A percentile compares a stretch with the other conserved stretches of the same genome.
These are phyloP conservation scores for Litchi chinensis DNA, from an alignment of 345 rosid genomes.

Conservation along the genomic window DNA sequence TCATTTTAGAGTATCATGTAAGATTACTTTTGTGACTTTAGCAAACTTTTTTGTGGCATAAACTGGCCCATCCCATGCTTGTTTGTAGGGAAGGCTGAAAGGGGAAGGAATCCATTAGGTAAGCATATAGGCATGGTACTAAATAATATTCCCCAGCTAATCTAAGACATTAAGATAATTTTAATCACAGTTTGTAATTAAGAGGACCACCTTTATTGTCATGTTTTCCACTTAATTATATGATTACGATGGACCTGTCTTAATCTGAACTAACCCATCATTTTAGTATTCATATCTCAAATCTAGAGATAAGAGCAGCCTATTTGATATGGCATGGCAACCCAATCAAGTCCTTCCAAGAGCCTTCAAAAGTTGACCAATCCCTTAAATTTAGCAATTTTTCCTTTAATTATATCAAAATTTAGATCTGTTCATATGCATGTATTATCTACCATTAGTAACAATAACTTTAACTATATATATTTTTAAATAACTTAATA, in stretches of 20 bases:
- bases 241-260: neutral
- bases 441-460: no score
- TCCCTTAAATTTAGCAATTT: no score
- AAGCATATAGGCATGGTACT: neutral
- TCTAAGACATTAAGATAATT: no score
- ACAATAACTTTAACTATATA: no score
- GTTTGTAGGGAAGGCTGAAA: neutral
- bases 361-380: neutral
- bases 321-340: neutral
- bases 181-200: no score
- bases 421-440: no score
- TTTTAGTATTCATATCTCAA: neutral
- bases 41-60: no score
- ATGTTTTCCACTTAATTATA: neutral
- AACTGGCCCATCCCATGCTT: conserved; percentile 6
- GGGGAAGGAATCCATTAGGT: neutral
- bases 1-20: neutral
- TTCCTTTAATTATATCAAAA: no score
- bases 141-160: no score
- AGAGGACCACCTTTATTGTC: no score
- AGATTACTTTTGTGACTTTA: no score
- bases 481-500: no score
- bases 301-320: neutral
- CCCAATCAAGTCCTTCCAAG: neutral
- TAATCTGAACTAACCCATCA: neutral